A percentile compares a stretch with the other conserved stretches of the same genome.
Conservation (phyloP, 2,329 filamentous ascomycete genomes). For the Annulohypoxylon truncatum region DNA sequence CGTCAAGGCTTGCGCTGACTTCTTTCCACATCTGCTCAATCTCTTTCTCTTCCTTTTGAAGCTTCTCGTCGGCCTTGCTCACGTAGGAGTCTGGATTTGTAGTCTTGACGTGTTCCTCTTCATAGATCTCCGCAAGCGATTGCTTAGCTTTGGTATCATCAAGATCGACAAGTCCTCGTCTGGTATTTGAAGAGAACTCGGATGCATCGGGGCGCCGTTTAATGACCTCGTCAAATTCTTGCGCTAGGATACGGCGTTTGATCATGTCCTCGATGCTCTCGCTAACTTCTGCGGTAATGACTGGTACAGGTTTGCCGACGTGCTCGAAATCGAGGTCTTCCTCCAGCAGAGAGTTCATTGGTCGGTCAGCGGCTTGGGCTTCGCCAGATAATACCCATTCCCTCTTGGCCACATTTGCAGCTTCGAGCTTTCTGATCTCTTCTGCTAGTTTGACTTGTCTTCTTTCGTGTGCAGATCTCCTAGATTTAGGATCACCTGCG, state of each 20-base stretch:
- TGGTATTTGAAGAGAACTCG: constrained; percentile 66
- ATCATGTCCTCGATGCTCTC: constrained; percentile 94
- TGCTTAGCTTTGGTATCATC: constrained; percentile 90
- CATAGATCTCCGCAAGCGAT: constrained; percentile 91
- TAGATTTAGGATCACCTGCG: constrained; percentile 76
- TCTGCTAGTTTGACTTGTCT: constrained; percentile 86
- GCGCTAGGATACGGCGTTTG: constrained; percentile 89
- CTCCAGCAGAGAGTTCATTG: constrained; percentile 91
- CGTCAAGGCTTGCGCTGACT: constrained; percentile 82
- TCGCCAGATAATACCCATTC: constrained; percentile 93
- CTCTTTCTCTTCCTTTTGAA: constrained; percentile 83
- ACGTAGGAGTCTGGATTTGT: constrained; percentile 83
- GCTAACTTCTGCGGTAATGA: constrained; percentile 90
- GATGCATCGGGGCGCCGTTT: constrained; percentile 82
- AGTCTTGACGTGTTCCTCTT: constrained; percentile 86
- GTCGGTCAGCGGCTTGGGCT: constrained; percentile 82
- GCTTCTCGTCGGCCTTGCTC: constrained; percentile 83
- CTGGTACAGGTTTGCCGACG: constrained; percentile 91
- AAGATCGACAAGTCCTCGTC: constrained; percentile 81
- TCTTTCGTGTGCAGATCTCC: constrained; percentile 86
- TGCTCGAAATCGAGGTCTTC: constrained; percentile 97
- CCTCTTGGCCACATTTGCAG: constrained; percentile 87
- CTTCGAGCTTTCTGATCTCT: constrained; percentile 92
- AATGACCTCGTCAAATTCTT: constrained; percentile 92
- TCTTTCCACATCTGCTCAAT: constrained; percentile 86